These are phyloP conservation scores for Pleurotus tuber-regium DNA, from an alignment of 768 basidiomycete genomes.

Conservation along the genomic window DNA sequence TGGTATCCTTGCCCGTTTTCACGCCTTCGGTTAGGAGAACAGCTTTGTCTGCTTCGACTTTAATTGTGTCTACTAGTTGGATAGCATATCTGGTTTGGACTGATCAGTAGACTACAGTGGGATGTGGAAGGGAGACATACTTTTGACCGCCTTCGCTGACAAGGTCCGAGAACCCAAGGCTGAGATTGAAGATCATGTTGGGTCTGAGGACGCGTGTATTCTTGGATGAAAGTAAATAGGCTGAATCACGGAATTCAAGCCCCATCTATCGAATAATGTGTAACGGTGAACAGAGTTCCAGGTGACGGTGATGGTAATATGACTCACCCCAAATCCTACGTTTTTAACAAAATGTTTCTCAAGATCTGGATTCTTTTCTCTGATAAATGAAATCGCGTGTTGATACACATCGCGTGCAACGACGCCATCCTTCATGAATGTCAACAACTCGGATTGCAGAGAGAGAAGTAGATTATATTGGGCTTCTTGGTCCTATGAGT, in stretches of 20 bases:
- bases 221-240: constrained; percentile 80
- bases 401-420: constrained; percentile 80
- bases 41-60: constrained; percentile 64
- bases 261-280: constrained; percentile 74
- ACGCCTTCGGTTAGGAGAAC: constrained; percentile 79
- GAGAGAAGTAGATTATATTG: constrained; percentile 78
- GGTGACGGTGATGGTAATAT: neutral
- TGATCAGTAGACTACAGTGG: constrained; percentile 4
- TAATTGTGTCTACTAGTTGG: constrained; percentile 86
- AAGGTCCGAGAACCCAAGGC: constrained; percentile 83
- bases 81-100: constrained; percentile 70
- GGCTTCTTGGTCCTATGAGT: constrained; percentile 80
- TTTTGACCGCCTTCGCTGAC: constrained; percentile 74
- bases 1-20: constrained; percentile 80
- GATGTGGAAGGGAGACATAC: constrained; percentile 36
- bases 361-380: constrained; percentile 76
- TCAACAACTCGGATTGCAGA: constrained; percentile 73
- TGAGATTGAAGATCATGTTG: constrained; percentile 85
- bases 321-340: constrained; percentile 81
- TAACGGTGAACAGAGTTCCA: neutral
- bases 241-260: constrained; percentile 90
- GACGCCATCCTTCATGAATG: constrained; percentile 77
- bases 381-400: constrained; percentile 65
- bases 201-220: constrained; percentile 67
- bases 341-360: constrained; percentile 87